Conservation (phyloP, 192 early-diverging fungal genomes). For the Backusella mclennaniae region DNA sequence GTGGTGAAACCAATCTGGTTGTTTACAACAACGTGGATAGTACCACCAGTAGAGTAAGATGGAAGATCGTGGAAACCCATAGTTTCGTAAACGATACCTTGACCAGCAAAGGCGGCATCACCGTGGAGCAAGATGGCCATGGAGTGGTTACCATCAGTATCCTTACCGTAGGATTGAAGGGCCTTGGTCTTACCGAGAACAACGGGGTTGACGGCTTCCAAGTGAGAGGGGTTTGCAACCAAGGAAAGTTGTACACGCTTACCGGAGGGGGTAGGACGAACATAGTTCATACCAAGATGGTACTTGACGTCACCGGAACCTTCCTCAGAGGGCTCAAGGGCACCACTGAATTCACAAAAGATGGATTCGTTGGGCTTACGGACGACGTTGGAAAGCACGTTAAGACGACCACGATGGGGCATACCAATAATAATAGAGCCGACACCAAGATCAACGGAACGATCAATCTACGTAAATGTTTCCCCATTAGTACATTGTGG, state of each 20-base stretch:
- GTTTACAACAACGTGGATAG: constrained; percentile 96
- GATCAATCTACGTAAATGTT: constrained; percentile 73
- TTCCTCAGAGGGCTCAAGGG: constrained; percentile 83
- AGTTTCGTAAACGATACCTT: constrained; percentile 98
- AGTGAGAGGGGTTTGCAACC: constrained; percentile 97
- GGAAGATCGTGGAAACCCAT: constrained; percentile 94
- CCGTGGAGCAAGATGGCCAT: constrained; percentile 97
- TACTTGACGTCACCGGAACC: constrained; percentile 97
- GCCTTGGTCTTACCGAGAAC: constrained; percentile 98
- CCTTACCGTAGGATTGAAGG: constrained; percentile 92
- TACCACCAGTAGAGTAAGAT: constrained; percentile 94
- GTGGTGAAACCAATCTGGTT: constrained; percentile 99
- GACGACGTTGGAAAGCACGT: constrained; percentile 98
- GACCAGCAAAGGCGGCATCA: constrained; percentile 97
- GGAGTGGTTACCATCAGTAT: constrained; percentile 75
- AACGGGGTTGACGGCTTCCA: constrained; percentile 97
- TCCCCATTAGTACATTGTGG: not conserved
- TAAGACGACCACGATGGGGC: constrained; percentile 98
- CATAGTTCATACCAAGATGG: constrained; percentile 94
- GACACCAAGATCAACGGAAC: constrained; percentile 91
- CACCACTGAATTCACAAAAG: constrained; percentile 96
- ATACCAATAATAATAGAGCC: constrained; percentile 98
- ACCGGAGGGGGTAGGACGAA: constrained; percentile 93
- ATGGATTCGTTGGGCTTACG: constrained; percentile 98
- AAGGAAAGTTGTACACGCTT: constrained; percentile 97